Evolutionary conservation across 495 filamentous ascomycete species (phyloP).

Genomic region (Tuber magnatum): DNA sequence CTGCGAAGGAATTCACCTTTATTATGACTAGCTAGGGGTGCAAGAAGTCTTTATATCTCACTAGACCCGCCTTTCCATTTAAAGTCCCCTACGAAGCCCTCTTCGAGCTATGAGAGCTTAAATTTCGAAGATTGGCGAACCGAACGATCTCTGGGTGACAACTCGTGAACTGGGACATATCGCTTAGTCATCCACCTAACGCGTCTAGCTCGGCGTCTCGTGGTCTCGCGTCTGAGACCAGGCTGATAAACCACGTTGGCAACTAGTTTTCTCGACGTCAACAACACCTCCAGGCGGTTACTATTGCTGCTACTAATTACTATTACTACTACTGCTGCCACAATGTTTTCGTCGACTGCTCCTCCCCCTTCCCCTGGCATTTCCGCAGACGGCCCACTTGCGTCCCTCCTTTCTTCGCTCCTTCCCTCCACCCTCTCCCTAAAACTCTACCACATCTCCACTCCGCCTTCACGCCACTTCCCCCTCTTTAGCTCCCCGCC

Average conservation of each 20-base stretch:
- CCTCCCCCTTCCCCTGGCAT: not conserved
- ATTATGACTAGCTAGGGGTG: too few relatives aligned
- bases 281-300: not conserved
- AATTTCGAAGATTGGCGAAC: not conserved
- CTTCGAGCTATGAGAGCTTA: not conserved
- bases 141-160: not conserved
- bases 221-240: not conserved
- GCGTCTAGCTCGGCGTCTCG: not conserved
- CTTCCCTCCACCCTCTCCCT: slow-evolving; percentile 65
- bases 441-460: slow-evolving; percentile 78
- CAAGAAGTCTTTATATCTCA: too few relatives aligned
- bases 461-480: slow-evolving; percentile 62
- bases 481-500: slow-evolving; percentile 76
- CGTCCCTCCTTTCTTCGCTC: slow-evolving; percentile 54
- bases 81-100: not conserved
- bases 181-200: slow-evolving; percentile 1
- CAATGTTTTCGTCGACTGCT: slow-evolving; percentile 16
- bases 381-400: slow-evolving; percentile 35
- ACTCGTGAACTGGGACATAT: not conserved
- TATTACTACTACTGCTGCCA: not conserved
- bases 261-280: not conserved
- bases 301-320: too few relatives aligned
- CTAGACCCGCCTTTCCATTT: not conserved
- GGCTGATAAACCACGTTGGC: not conserved
- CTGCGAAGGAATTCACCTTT: not conserved